phyloP scores from a whole-genome alignment of 371 early-diverging fungal genomes.

The Apophysomyces variabilis region DNA sequence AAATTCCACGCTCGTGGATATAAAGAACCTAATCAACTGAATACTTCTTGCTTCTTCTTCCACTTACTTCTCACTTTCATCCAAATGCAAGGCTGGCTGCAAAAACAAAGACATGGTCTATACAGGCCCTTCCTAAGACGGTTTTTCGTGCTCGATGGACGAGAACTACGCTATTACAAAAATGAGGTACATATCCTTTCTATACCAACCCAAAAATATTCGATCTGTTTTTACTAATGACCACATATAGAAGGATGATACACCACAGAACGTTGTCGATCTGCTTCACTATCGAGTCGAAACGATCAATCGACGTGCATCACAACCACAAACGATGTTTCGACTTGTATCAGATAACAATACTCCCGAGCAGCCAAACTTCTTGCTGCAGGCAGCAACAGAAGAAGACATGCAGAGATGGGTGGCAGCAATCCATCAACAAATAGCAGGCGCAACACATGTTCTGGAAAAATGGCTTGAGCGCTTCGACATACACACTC shows the following conservation, averaged over 20 bases:
- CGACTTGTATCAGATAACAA: conserved; percentile 19
- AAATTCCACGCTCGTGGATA: no score
- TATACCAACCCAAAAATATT: background rate
- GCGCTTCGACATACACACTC: conserved; percentile 18
- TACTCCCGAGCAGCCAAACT: conserved; percentile 11
- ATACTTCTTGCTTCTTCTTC: conserved; percentile 7
- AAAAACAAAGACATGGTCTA: conserved; percentile 50
- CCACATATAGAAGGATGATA: conserved; percentile 13
- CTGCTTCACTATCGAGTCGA: conserved; percentile 18
- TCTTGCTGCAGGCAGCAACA: conserved; percentile 19
- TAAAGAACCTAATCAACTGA: background rate
- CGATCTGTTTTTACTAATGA: background rate
- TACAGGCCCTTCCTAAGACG: conserved; percentile 29
- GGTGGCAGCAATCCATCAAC: conserved; percentile 16
- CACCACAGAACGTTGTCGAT: conserved; percentile 15
- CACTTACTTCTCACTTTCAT: background rate
- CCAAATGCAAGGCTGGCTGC: conserved; percentile 34
- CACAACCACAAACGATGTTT: conserved; percentile 17
- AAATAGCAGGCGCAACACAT: conserved; percentile 8
- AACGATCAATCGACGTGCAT: conserved; percentile 8
- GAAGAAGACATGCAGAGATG: conserved; percentile 19
- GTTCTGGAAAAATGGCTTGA: conserved; percentile 33
- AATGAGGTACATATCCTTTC: conserved; percentile 17
- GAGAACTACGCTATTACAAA: conserved; percentile 27
- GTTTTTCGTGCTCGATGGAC: conserved; percentile 30